Evolutionary conservation across 306 rosid genomes (phyloP), one percentile per base, ranked within the genome.

Genomic region (Parietaria judaica): DNA sequence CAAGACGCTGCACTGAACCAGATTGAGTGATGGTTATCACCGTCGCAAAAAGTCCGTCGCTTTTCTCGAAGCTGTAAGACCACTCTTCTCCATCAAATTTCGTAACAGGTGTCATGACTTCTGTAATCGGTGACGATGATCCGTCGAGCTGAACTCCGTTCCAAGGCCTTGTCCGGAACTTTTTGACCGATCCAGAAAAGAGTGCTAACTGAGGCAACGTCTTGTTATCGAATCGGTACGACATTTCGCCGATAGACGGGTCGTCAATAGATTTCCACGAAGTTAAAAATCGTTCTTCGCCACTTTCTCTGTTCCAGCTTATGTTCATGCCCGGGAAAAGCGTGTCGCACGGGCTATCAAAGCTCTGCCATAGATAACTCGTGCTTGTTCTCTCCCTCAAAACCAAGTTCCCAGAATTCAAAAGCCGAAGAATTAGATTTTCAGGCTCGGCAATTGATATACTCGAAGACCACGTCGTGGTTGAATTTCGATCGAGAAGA

Each of bases 361-460:
- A 78, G 50, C 76, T 70, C 37, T 78, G 76, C 78, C 78, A 78
- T 31, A 73, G 3, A 65, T 69, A 4, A 6, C 13, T 14, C 44
- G 39, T 14, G 10, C n/a, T 37, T 6, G 14, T 59, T 4, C 41
- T 6, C 7, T 70, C 58, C 47, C 35, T 66, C 51, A 78, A 67
- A 54, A 70, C 67, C 61, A 78, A 70, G 51, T 78, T 78, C 36
- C 82, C 76, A 14, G 53, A 65, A 1, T 78, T 76, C 65, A 78
- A 64, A 11, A 78, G 60, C 50, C 52, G 47, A 11, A 64, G 31
- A 64, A 63, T 3, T 38, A 76, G 82, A 39, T 0, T 61, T 69
- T 16, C 5, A 37, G 13, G 31, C 60, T 10, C 3, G 14, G 1
- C 11, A 9, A 17, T 50, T 63, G 11, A 60, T 10, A 36, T 8